A percentile compares a stretch with the other conserved stretches of the same genome.
Evolutionary conservation across 495 filamentous ascomycete genomes (phyloP).

Genomic region (Neurospora sp.): DNA sequence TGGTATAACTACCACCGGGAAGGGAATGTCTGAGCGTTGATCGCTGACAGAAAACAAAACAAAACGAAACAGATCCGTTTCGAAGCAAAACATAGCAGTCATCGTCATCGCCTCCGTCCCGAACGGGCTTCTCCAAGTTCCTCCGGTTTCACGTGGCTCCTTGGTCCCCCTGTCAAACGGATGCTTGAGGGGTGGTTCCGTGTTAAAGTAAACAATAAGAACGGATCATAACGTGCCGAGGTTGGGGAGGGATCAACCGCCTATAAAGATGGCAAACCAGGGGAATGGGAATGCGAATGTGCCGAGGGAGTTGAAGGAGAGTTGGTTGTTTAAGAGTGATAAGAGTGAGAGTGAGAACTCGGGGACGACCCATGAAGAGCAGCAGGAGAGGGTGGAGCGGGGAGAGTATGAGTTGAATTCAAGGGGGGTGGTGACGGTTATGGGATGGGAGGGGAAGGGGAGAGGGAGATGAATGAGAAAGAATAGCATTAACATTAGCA

Average conservation of each 20-base stretch:
- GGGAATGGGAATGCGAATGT: background rate
- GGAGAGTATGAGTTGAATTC: background rate
- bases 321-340: background rate
- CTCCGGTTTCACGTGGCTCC: background rate
- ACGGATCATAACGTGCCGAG: background rate
- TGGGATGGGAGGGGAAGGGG: background rate
- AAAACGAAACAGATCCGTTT: background rate
- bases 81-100: background rate
- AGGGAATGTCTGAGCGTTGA: background rate
- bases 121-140: background rate
- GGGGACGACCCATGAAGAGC: background rate
- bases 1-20: background rate
- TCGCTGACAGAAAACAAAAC: background rate
- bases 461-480: background rate
- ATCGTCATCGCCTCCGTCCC: background rate
- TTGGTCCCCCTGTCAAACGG: background rate
- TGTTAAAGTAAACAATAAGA: background rate
- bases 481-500: background rate
- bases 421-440: background rate
- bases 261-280: background rate
- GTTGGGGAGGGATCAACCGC: background rate
- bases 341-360: background rate
- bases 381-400: background rate
- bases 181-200: background rate
- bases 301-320: background rate